Base-by-base conservation (phyloP, 2,329 filamentous ascomycete species). In the Alternaria arborescens region DNA sequence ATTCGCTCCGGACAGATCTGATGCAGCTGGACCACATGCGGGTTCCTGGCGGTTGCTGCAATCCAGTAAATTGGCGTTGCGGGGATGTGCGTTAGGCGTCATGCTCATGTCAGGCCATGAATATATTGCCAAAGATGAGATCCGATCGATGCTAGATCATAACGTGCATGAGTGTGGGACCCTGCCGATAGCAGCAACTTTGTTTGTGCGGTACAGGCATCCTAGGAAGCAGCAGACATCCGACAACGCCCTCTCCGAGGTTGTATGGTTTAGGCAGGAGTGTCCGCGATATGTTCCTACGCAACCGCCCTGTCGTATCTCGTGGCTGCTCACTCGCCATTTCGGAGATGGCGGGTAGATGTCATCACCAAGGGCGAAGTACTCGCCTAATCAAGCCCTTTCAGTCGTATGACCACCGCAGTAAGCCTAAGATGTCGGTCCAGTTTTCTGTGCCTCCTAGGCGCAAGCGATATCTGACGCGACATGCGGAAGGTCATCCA, bases 131-230 rank as follows among this genome's bases (percentile, higher is more conserved):
- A 52, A 57, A 48, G 43, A 55, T 66, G 64, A 61, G 51, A 48
- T 52, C 38, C 48, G 61, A 61, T 65, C 47, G 60, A 51, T 58
- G 55, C 34, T 63, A 65, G 64, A 60, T 51, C 58, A 58, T 67
- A 44, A 36, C 48, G 28, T 47, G 36, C 48, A 60, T 38, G 42
- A 55, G 12, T 36, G 53, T 47, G 44, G 42, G 30, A 40, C 44
- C 26, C 30, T 42, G 34, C 24, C 34, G 26, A 52, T 53, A 24
- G 40, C 18, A 43, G 28, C 41, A 20, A 10, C 26, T 11, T 42
- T n/a, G 28, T 52, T 22, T 58, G 42, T 18, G 36, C 26, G 12
- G 20, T 42, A 42, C 54, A 58, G 48, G 32, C 46, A 36, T 24
- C 8, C 32, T 36, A 8, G 24, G 54, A 48, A 26, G 46, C 42